Evolutionary conservation across 2,329 filamentous ascomycete species (phyloP).

Genomic region (Alternaria triticimaculans): DNA sequence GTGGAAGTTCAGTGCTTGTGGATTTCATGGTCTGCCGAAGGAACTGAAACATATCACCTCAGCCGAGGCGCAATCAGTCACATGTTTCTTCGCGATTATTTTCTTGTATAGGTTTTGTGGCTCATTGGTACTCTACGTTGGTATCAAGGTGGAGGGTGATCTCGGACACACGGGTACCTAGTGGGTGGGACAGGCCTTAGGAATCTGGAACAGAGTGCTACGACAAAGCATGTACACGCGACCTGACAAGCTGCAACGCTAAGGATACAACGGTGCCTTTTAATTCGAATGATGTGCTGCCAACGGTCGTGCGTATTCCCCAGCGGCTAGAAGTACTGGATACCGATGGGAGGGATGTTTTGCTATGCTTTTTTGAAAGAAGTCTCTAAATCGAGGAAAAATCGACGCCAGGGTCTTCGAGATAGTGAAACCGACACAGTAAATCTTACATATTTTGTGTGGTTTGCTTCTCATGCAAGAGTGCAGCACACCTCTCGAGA

Average conservation of each 20-base stretch:
- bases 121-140: neutral
- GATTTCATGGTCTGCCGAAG: conserved; percentile 21
- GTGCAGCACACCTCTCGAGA: neutral
- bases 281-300: neutral
- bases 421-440: neutral
- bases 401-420: neutral
- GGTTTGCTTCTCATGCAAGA: neutral
- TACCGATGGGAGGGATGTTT: neutral
- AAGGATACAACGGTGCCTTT: neutral
- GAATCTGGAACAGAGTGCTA: neutral
- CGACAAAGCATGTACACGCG: neutral
- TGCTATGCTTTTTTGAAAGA: neutral
- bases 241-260: neutral
- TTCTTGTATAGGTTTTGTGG: neutral
- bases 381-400: neutral
- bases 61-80: neutral
- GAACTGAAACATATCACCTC: conserved; percentile 9
- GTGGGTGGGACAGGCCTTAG: neutral
- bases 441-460: neutral
- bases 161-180: neutral
- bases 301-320: neutral
- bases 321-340: neutral
- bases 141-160: neutral
- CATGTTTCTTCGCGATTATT: neutral
- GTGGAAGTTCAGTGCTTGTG: conserved; percentile 28